phyloP scores from a whole-genome alignment of 2,329 filamentous ascomycete genomes.

The Pseudocercospora fijiensis region DNA sequence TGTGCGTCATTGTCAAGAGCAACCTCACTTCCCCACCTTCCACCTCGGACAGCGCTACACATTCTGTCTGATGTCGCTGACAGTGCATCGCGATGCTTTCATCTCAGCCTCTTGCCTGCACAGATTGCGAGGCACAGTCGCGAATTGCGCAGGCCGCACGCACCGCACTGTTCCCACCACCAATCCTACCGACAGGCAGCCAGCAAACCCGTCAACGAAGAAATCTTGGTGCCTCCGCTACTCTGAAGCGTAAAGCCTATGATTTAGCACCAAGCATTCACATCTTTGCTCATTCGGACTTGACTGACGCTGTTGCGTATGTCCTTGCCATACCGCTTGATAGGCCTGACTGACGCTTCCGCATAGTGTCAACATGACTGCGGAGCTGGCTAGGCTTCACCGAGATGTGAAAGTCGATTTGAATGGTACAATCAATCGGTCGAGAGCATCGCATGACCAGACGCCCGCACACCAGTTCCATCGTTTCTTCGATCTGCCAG shows the following conservation, averaged over 20 bases:
- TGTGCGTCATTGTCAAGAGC: neutral
- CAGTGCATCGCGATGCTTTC: conserved; percentile 8
- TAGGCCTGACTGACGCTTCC: neutral
- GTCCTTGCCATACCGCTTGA: neutral
- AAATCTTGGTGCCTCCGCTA: neutral
- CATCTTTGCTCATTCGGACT: neutral
- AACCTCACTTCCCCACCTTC: neutral
- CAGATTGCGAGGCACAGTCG: conserved; percentile 1
- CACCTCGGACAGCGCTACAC: too few species aligned
- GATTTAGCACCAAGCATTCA: neutral
- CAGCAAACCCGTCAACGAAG: neutral
- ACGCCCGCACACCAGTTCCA: neutral
- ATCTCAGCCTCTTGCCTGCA: conserved; percentile 12
- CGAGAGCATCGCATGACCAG: neutral
- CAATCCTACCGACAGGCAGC: neutral
- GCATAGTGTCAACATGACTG: neutral
- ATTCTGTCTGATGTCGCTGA: too few species aligned
- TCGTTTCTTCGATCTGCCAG: conserved; percentile 14
- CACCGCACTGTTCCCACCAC: neutral
- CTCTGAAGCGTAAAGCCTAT: neutral
- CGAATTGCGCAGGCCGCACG: neutral
- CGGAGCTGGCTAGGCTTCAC: neutral
- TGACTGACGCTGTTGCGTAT: conserved; percentile 13
- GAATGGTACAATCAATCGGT: neutral
- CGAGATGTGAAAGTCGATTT: neutral